phyloP scores from a whole-genome alignment of 371 early-diverging fungal species.

The Rhizomucor pusillus region DNA sequence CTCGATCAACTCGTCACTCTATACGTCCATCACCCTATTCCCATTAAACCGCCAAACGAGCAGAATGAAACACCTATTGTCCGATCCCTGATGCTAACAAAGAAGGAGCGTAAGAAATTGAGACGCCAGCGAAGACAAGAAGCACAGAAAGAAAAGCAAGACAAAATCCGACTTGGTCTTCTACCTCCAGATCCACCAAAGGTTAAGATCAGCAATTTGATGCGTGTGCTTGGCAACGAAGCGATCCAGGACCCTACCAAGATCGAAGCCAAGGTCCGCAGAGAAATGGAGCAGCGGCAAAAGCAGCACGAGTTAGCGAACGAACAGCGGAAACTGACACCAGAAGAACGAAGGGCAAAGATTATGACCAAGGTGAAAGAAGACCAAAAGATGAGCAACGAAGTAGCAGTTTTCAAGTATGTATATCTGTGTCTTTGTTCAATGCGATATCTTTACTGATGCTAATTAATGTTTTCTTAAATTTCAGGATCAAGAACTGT shows the following conservation, averaged over 20 bases:
- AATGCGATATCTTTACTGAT: background rate
- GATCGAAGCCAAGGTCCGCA: conserved; percentile 85
- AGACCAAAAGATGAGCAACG: conserved; percentile 59
- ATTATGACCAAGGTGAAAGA: conserved; percentile 67
- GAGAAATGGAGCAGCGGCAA: conserved; percentile 83
- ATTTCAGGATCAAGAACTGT: conserved; percentile 68
- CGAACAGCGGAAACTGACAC: conserved; percentile 80
- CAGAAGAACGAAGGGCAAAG: conserved; percentile 83
- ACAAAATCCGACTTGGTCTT: conserved; percentile 91
- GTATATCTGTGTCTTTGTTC: conserved; percentile 11
- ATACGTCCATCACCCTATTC: conserved; percentile 92
- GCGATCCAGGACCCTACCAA: conserved; percentile 93
- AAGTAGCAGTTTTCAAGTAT: conserved; percentile 84
- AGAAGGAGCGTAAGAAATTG: conserved; percentile 90
- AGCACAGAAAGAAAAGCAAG: conserved; percentile 88
- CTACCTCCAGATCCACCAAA: conserved; percentile 92
- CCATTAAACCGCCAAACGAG: conserved; percentile 81
- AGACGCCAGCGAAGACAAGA: conserved; percentile 87
- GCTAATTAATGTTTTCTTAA: background rate
- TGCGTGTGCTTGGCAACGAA: conserved; percentile 89
- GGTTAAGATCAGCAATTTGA: conserved; percentile 89
- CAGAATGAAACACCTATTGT: conserved; percentile 50
- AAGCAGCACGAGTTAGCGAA: conserved; percentile 79
- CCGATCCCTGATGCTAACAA: conserved; percentile 86
- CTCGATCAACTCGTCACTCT: conserved; percentile 67